A percentile compares a stretch with the other conserved stretches of the same genome.
phyloP scores from a whole-genome alignment of 441 rosid genomes.

The Lepidium campestre region DNA sequence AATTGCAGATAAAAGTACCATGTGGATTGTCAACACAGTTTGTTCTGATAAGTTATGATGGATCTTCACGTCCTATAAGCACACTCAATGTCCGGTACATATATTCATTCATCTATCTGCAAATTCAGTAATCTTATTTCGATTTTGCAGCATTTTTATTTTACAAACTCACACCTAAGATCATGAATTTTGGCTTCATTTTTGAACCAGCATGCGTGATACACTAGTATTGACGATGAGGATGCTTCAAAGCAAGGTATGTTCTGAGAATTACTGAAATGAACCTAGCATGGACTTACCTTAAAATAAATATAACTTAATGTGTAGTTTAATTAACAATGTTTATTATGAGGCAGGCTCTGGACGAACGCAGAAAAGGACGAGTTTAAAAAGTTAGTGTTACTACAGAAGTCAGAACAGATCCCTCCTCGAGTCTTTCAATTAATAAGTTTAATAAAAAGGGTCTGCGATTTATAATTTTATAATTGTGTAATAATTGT shows the following conservation, averaged over 20 bases:
- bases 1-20: constrained; percentile 81
- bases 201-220: constrained; percentile 63
- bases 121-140: background rate
- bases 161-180: background rate
- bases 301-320: too few species aligned
- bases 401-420: constrained; percentile 18
- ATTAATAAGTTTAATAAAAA: background rate
- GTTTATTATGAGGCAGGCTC: constrained; percentile 39
- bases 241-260: constrained; percentile 89
- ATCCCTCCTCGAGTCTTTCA: constrained; percentile 25
- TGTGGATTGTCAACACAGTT: constrained; percentile 72
- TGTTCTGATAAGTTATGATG: constrained; percentile 69
- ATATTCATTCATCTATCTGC: background rate
- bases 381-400: constrained; percentile 36
- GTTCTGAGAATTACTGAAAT: background rate
- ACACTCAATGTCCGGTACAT: constrained; percentile 60
- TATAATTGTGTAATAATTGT: constrained; percentile 19
- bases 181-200: constrained; percentile 4
- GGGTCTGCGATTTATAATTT: background rate
- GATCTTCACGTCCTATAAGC: constrained; percentile 72
- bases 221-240: constrained; percentile 81
- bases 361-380: constrained; percentile 71
- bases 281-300: background rate
- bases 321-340: background rate
- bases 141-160: background rate